These are phyloP conservation scores for Fusarium sp. DNA, from an alignment of 2,329 filamentous ascomycete genomes.

Conservation along the genomic window DNA sequence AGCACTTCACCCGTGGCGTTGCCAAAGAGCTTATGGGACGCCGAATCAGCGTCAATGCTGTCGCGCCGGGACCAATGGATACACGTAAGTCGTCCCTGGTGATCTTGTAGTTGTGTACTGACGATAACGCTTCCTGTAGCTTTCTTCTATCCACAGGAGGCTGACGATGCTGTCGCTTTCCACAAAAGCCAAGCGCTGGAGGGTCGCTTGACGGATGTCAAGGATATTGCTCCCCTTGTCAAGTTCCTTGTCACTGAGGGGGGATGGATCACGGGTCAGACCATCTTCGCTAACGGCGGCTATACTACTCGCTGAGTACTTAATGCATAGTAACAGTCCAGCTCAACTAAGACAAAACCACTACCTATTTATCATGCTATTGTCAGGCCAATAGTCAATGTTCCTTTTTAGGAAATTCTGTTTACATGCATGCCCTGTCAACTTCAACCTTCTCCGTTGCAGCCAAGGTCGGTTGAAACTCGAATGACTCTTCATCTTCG, in stretches of 20 bases:
- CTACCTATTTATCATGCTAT: accelerated
- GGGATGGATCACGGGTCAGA: not conserved
- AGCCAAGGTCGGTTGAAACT: not conserved
- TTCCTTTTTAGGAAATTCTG: not conserved
- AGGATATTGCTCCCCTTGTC: not conserved
- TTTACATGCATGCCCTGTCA: not conserved
- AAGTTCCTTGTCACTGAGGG: not conserved
- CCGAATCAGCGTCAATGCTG: not conserved
- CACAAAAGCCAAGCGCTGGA: not conserved
- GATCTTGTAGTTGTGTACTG: accelerated
- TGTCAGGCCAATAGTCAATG: accelerated
- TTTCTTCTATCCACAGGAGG: not conserved
- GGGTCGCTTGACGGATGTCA: not conserved
- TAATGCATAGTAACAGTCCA: accelerated
- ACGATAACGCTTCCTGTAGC: accelerated
- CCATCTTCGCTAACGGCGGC: not conserved
- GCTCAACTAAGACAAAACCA: not conserved
- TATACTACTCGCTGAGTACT: not conserved
- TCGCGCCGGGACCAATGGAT: not conserved
- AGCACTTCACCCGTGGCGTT: not conserved
- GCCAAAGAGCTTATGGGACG: not conserved
- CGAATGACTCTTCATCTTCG: accelerated
- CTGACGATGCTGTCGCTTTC: not conserved
- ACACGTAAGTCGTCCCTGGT: not conserved
- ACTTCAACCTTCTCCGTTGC: not conserved